A percentile compares a stretch with the other conserved stretches of the same genome.
Conservation (phyloP, 257 asterid species). For the Solanum raphanifolium region DNA sequence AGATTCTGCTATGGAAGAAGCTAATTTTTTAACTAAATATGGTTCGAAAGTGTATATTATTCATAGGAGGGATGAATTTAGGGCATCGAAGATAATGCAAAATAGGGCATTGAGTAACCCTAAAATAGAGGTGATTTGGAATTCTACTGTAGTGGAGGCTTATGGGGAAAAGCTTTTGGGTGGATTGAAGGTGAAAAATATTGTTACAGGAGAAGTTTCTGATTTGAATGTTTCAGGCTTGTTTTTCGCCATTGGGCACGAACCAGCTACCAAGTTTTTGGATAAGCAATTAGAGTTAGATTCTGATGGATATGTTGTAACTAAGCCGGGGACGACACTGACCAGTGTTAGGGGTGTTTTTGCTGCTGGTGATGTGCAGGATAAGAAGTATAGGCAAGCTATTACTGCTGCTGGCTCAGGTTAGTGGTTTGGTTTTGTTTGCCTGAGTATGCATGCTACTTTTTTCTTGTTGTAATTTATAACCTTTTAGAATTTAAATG, state of each 20-base stretch:
- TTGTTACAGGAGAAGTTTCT: constrained; percentile 46
- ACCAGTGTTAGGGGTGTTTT: constrained; percentile 88
- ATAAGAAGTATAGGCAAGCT: constrained; percentile 94
- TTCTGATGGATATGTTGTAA: constrained; percentile 69
- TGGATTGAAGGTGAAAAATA: constrained; percentile 73
- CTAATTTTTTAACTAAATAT: constrained; percentile 73
- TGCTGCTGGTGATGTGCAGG: constrained; percentile 99
- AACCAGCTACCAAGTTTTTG: constrained; percentile 84
- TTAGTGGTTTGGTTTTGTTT: constrained; percentile 16
- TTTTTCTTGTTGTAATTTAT: neutral
- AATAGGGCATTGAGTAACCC: constrained; percentile 56
- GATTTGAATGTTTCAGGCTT: constrained; percentile 65
- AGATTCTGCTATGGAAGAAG: constrained; percentile 98
- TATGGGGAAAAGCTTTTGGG: constrained; percentile 58
- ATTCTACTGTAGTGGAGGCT: constrained; percentile 65
- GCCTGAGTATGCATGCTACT: neutral
- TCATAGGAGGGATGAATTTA: constrained; percentile 67
- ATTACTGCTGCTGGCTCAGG: constrained; percentile 96
- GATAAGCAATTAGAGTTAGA: constrained; percentile 82
- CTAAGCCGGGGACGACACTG: constrained; percentile 66
- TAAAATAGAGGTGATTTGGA: constrained; percentile 66
- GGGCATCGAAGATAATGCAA: constrained; percentile 96
- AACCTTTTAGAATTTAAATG: neutral
- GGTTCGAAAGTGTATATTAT: constrained; percentile 89
- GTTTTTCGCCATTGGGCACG: constrained; percentile 92